Conservation (phyloP, 352 stramenopile species). For the Phytophthora cryptogea region DNA sequence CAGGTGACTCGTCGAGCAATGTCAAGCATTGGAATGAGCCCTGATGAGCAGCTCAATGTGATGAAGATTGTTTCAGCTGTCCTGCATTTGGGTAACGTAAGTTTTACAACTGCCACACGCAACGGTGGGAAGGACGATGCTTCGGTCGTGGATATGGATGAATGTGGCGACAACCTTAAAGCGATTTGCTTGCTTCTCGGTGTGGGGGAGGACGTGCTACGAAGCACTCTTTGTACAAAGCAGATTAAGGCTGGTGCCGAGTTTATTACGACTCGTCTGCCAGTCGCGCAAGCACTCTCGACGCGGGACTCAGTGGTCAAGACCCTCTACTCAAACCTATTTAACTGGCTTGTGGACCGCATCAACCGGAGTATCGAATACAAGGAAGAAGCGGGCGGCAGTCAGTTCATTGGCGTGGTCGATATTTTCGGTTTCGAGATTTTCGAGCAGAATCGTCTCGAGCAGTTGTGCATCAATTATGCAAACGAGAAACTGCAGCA, state of each 20-base stretch:
- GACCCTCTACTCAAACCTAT: conserved; percentile 89
- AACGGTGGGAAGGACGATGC: conserved; percentile 69
- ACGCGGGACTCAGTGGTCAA: conserved; percentile 89
- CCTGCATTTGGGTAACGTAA: conserved; percentile 87
- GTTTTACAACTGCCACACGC: conserved; percentile 57
- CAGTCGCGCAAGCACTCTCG: conserved; percentile 65
- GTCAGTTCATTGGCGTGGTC: conserved; percentile 89
- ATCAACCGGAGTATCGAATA: conserved; percentile 94
- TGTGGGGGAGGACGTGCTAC: conserved; percentile 56
- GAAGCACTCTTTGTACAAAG: conserved; percentile 74
- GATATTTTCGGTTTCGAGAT: conserved; percentile 94
- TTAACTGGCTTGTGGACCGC: conserved; percentile 94
- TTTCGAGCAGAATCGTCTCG: conserved; percentile 92
- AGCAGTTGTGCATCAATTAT: conserved; percentile 91
- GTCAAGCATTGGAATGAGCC: conserved; percentile 78
- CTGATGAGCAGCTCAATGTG: conserved; percentile 80
- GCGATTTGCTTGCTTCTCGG: conserved; percentile 85
- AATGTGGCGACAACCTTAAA: conserved; percentile 58
- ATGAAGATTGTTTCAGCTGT: conserved; percentile 86
- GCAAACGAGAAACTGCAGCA: conserved; percentile 90
- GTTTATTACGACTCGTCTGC: conserved; percentile 74
- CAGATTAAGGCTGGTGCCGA: conserved; percentile 80
- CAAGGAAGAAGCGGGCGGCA: conserved; percentile 55
- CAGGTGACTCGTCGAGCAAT: conserved; percentile 76
- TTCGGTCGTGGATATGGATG: conserved; percentile 58